Evolutionary conservation across 495 filamentous ascomycete species (phyloP).

Genomic region (Polyplosphaeria fusca): DNA sequence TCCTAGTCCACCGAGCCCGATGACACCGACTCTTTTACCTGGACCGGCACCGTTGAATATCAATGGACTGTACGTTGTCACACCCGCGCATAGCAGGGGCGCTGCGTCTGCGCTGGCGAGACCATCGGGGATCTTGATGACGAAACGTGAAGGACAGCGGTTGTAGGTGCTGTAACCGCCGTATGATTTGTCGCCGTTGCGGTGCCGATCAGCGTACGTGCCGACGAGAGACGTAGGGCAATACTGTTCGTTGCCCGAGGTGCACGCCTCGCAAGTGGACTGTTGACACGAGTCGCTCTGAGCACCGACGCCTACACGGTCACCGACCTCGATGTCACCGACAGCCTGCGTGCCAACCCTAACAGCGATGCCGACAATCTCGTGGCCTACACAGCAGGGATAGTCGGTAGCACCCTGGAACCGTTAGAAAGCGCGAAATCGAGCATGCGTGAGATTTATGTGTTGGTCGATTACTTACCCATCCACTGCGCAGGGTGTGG

Average conservation of each 20-base stretch:
- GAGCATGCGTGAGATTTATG: no score
- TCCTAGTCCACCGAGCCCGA: conserved; percentile 80
- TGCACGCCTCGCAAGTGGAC: neutral
- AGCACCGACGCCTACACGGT: conserved; percentile 82
- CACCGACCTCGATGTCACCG: conserved; percentile 66
- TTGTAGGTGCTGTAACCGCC: neutral
- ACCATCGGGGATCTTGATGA: conserved; percentile 69
- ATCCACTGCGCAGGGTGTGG: conserved; percentile 72
- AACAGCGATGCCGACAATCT: conserved; percentile 75
- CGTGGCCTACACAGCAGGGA: conserved; percentile 74
- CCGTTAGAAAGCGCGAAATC: conserved; percentile 44
- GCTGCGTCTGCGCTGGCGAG: conserved; percentile 60
- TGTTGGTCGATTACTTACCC: no score
- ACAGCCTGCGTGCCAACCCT: conserved; percentile 60
- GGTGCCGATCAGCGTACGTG: neutral
- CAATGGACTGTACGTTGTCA: conserved; percentile 75
- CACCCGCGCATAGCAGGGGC: conserved; percentile 82
- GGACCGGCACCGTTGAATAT: conserved; percentile 69
- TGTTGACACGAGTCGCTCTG: conserved; percentile 49
- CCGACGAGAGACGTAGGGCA: neutral
- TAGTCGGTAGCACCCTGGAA: conserved; percentile 52
- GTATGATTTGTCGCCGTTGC: neutral
- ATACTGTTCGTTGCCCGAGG: neutral
- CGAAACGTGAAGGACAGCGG: neutral
- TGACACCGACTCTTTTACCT: conserved; percentile 75